Evolutionary conservation across 495 filamentous ascomycete genomes (phyloP), one percentile per base, ranked within the genome.

Genomic region (Astrocystis sublimbata): DNA sequence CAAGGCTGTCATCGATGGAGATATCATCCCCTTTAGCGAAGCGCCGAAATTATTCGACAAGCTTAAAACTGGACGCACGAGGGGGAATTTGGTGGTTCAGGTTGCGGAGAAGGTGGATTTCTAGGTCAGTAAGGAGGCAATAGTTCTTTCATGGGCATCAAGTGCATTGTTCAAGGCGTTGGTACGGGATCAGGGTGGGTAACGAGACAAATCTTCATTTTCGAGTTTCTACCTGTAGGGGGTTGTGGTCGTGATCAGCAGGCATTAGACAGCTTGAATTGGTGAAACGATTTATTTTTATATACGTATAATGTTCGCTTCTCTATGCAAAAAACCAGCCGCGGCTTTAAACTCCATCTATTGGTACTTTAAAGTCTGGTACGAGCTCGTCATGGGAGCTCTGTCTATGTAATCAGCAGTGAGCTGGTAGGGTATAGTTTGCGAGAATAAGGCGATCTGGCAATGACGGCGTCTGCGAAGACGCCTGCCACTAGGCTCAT

Each of bases 61-160:
- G 68, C 72, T 92, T 63, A 87, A 84, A 63, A 83, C 75, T 2
- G 81, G 83, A 7, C 79, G 86, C 38, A 76, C 85, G 24, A 86
- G 79, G 66, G 89, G 89, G 1, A 92, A 92, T 78, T 80, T 92
- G 63, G 72, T 92, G 21, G 78, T 93, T 1, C 75, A 81, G 67
- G 81, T 86, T 13, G 55, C 47, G 9, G 42, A 47, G 12, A 64
- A 38, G 58, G n/a, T n/a, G n/a, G n/a, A n/a, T n/a, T n/a, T n/a
- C n/a, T n/a, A n/a, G n/a, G n/a, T n/a, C n/a, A n/a, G n/a, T n/a
- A n/a, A n/a, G n/a, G n/a, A n/a, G n/a, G n/a, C n/a, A 24, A 7
- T 3, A 4, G 28, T 50, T 50, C 31, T 12, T 30, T 50, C 28
- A 15, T 26, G 10, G 7, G 19, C 17, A 36, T 49, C 13, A 36